Evolutionary conservation across 768 basidiomycete genomes (phyloP).

Genomic region (Suillus alpinus): DNA sequence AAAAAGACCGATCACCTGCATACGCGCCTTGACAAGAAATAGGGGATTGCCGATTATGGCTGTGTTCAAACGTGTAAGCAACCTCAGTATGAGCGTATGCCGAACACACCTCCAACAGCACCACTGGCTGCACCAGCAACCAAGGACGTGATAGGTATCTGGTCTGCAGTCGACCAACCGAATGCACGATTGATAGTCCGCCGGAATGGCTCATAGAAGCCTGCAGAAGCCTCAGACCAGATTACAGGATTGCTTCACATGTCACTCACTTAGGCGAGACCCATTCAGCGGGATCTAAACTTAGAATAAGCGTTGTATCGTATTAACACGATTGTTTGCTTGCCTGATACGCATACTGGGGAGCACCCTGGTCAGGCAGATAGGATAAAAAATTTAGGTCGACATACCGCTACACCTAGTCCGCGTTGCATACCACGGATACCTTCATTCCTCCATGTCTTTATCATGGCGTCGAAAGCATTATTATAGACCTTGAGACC

Average conservation of each 20-base stretch:
- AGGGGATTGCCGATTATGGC: constrained; percentile 84
- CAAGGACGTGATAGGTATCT: constrained; percentile 74
- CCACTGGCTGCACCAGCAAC: constrained; percentile 88
- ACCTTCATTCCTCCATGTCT: constrained; percentile 90
- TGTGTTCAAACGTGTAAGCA: constrained; percentile 20
- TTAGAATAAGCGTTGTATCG: not conserved
- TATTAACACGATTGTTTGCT: constrained; percentile 20
- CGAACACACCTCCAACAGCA: constrained; percentile 74
- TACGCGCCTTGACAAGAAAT: constrained; percentile 95
- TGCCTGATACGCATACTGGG: constrained; percentile 89
- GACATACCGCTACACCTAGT: constrained; percentile 77
- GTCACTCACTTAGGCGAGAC: constrained; percentile 70
- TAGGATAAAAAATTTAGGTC: constrained; percentile 8
- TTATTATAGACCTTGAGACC: constrained; percentile 80
- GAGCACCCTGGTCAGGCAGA: constrained; percentile 11
- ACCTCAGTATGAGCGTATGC: constrained; percentile 3
- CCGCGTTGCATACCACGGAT: constrained; percentile 91
- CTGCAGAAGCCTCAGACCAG: constrained; percentile 38
- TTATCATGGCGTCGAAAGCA: constrained; percentile 80
- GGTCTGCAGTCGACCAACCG: constrained; percentile 61
- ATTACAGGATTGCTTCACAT: not conserved
- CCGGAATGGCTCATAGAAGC: constrained; percentile 95
- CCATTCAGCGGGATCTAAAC: constrained; percentile 86
- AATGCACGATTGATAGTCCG: constrained; percentile 62
- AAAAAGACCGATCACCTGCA: constrained; percentile 61